Base-by-base conservation (phyloP, 352 stramenopile species). In the Phytophthora melonis region DNA sequence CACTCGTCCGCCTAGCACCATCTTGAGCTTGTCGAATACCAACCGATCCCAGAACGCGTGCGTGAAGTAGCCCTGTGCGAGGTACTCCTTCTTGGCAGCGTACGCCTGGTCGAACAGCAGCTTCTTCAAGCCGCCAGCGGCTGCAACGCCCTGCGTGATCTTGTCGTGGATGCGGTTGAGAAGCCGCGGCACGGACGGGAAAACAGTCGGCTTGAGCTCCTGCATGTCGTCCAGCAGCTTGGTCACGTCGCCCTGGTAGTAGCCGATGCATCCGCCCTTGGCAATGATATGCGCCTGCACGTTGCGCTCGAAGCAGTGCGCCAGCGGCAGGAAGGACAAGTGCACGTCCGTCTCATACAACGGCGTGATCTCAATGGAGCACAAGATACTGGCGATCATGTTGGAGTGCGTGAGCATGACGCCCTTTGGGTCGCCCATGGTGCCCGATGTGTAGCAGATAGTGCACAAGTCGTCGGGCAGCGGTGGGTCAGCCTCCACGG, bases 161-260 rank as follows among this genome's bases (percentile, higher is more conserved):
- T 98, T 98, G 83, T 98, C 95, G 71, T 99, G 90, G 58, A 99
- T 95, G 72, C 97, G 96, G 73, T 99, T 98, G 52, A 98, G 79
- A 16, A 99, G 84, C 18, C 97, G 85, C n/a, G 97, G 97, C 52
- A 98, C 97, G 3, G 89, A 91, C 23, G 88, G 83, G 73, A 99
- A 96, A 2, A 98, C 77, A 2, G 95, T 98, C 0, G 95, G 96
- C 66, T 90, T 83, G 72, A 98, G 93, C 47, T 87, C 91, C 30
- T 89, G 77, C 36, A 98, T 78, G 78, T 99, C 97, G 64, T 98
- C 93, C 72, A 99, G 86, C 19, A 99, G 76, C 32, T 94, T 86
- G 32, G 82, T 66, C 23, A 95, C 87, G 63, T 98, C 87, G 13
- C 95, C 96, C 30, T 96, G 86, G 67, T 91, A 98, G 79, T 99